phyloP scores from a whole-genome alignment of 345 rosid genomes.

The Eutrema heterophyllum region DNA sequence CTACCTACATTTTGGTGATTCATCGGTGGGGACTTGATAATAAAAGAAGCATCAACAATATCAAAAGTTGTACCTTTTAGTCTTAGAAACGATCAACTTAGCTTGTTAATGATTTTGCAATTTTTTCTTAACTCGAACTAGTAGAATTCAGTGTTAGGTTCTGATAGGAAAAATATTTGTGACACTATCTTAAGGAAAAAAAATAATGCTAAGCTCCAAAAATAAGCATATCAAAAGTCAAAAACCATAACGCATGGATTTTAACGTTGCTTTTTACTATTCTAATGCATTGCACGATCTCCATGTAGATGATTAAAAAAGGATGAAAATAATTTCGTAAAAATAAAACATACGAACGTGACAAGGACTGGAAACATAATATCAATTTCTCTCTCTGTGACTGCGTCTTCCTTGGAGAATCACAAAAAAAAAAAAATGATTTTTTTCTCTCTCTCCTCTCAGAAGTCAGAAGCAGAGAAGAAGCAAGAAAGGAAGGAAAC shows the following conservation, averaged over 20 bases:
- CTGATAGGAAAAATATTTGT: no score
- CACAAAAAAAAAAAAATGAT: background rate
- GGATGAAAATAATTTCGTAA: no score
- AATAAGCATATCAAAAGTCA: background rate
- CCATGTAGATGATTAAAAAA: no score
- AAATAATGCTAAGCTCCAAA: background rate
- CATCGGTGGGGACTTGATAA: no score
- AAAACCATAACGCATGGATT: background rate
- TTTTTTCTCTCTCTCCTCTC: no score
- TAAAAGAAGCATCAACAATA: background rate
- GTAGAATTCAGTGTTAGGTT: no score
- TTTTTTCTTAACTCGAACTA: background rate
- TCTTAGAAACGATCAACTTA: background rate
- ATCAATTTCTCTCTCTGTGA: background rate
- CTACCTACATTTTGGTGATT: no score
- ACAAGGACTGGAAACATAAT: background rate
- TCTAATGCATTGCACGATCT: no score
- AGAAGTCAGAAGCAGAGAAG: background rate
- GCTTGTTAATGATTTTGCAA: background rate
- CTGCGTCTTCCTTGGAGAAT: slow-evolving; percentile 21
- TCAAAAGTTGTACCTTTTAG: no score
- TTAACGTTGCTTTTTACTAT: background rate
- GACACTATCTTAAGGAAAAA: no score
- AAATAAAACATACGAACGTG: slow-evolving; percentile 1
- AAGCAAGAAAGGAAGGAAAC: background rate